Evolutionary conservation across 1,284 basidiomycete genomes (phyloP).

Genomic region (Neolentinus lepideus): DNA sequence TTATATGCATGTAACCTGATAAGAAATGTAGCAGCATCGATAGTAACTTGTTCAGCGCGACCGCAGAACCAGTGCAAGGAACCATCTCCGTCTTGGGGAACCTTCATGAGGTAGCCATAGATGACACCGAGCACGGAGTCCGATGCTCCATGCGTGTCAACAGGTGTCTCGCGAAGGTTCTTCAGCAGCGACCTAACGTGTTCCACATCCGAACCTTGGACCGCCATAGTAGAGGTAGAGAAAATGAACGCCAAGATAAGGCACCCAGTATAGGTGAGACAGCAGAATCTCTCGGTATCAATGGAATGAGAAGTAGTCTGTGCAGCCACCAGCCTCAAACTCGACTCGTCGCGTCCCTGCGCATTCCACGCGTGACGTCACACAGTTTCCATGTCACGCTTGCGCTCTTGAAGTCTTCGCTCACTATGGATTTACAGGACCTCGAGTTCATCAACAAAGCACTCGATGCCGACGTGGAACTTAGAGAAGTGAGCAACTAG

Average conservation of each 20-base stretch:
- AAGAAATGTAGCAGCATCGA: conserved; percentile 69
- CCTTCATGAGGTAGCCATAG: conserved; percentile 48
- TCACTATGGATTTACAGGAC: conserved; percentile 48
- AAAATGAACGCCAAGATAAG: not conserved
- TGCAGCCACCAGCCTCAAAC: not conserved
- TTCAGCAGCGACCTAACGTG: conserved; percentile 38
- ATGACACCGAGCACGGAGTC: conserved; percentile 48
- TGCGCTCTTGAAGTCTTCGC: conserved; percentile 6
- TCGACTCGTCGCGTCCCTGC: not conserved
- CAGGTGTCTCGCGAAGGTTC: conserved; percentile 48
- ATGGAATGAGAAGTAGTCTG: too few species aligned
- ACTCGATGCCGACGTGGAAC: conserved; percentile 43
- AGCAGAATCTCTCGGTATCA: too few species aligned
- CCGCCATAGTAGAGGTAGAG: not conserved
- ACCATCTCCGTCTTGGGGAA: conserved; percentile 28
- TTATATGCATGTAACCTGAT: conserved; percentile 76
- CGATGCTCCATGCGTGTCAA: conserved; percentile 35
- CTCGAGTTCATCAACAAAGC: conserved; percentile 45
- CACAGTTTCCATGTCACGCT: not conserved
- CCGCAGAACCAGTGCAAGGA: conserved; percentile 68
- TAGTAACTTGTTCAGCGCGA: conserved; percentile 40
- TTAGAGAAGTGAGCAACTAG: conserved; percentile 37
- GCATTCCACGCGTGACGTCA: not conserved
- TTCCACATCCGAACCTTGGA: not conserved
- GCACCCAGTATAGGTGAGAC: too few species aligned